Evolutionary conservation across 768 basidiomycete genomes (phyloP).

Genomic region (Rhodocollybia butyracea): DNA sequence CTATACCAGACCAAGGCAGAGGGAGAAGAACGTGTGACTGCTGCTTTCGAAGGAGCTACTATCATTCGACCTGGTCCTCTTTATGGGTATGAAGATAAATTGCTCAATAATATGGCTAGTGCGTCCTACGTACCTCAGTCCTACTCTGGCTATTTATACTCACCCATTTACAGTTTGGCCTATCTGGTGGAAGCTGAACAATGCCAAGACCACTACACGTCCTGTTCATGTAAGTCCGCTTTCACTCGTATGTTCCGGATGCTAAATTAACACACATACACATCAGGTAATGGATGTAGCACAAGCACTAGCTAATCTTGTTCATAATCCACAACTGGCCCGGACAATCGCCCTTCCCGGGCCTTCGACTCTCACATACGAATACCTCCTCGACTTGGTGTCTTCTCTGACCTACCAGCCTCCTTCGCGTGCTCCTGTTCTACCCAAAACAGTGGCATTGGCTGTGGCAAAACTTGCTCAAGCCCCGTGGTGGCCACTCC

Average conservation of each 20-base stretch:
- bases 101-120: slow-evolving; percentile 92
- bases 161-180: slow-evolving; percentile 64
- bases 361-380: slow-evolving; percentile 80
- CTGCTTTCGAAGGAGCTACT: slow-evolving; percentile 80
- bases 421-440: slow-evolving; percentile 63
- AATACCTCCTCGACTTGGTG: slow-evolving; percentile 77
- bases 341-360: slow-evolving; percentile 84
- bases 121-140: slow-evolving; percentile 29
- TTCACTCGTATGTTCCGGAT: slow-evolving; percentile 14
- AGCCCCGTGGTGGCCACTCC: slow-evolving; percentile 86
- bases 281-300: slow-evolving; percentile 89
- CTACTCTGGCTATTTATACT: slow-evolving; percentile 12
- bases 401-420: slow-evolving; percentile 76
- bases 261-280: slow-evolving; percentile 14
- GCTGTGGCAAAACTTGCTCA: slow-evolving; percentile 59
- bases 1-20: slow-evolving; percentile 89
- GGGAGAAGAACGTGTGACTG: slow-evolving; percentile 84
- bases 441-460: slow-evolving; percentile 74
- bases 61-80: slow-evolving; percentile 83
- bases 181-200: slow-evolving; percentile 92
- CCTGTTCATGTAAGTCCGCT: slow-evolving; percentile 75
- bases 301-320: slow-evolving; percentile 80
- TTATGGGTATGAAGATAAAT: slow-evolving; percentile 94
- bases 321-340: slow-evolving; percentile 56
- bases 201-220: slow-evolving; percentile 80